Evolutionary conservation across 2,329 filamentous ascomycete species (phyloP).

Genomic region (Monilinia laxa): DNA sequence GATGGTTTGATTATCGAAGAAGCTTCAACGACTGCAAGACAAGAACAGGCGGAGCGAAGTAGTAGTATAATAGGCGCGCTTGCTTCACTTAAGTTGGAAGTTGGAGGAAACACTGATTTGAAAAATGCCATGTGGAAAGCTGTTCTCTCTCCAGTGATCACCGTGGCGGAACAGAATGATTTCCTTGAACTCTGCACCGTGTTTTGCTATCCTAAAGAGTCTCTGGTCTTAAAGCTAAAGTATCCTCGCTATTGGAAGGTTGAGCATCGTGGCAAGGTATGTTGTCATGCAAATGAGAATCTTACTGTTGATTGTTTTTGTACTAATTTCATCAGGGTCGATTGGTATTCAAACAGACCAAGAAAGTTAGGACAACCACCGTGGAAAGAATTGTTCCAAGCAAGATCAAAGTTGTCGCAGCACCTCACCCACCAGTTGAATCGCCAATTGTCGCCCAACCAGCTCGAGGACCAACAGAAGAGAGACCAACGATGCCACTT

Average conservation of each 20-base stretch:
- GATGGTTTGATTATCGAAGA: conserved; percentile 47
- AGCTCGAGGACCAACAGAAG: not conserved
- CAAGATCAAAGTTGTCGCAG: conserved; percentile 11
- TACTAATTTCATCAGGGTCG: conserved; percentile 33
- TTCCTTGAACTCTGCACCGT: conserved; percentile 53
- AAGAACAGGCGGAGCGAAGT: conserved; percentile 50
- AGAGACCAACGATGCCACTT: conserved; percentile 15
- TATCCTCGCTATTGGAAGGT: conserved; percentile 50
- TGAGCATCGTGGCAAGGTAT: conserved; percentile 42
- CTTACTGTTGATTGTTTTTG: conserved; percentile 8
- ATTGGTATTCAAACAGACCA: conserved; percentile 36
- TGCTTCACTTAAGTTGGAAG: conserved; percentile 49
- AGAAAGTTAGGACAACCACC: conserved; percentile 36
- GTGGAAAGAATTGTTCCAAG: conserved; percentile 6
- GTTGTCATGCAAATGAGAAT: conserved; percentile 21
- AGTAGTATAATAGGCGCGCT: conserved; percentile 50
- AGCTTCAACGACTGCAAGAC: conserved; percentile 47
- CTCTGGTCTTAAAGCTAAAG: conserved; percentile 48
- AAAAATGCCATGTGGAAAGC: conserved; percentile 51
- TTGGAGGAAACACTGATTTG: conserved; percentile 48
- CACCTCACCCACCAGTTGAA: conserved; percentile 16
- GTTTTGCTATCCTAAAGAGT: conserved; percentile 51
- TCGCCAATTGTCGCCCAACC: not conserved
- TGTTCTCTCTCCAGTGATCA: conserved; percentile 49
- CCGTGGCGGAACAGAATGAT: conserved; percentile 50